phyloP scores from a whole-genome alignment of 495 filamentous ascomycete genomes.

The Bacidia gigantensis region DNA sequence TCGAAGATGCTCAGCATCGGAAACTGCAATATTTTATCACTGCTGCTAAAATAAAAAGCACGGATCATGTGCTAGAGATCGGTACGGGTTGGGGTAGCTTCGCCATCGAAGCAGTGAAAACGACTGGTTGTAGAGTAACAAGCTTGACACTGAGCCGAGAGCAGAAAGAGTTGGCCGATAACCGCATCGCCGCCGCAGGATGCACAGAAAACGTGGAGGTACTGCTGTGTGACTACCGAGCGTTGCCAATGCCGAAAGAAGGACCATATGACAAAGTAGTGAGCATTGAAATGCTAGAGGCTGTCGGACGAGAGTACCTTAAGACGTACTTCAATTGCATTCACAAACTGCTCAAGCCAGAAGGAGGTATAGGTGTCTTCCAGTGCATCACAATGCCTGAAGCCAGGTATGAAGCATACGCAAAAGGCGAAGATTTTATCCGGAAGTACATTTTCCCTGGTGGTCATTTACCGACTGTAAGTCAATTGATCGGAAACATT shows the following conservation, averaged over 20 bases:
- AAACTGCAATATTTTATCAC: constrained; percentile 50
- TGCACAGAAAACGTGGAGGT: constrained; percentile 41
- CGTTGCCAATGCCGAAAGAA: constrained; percentile 32
- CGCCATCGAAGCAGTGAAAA: constrained; percentile 45
- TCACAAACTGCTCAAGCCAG: constrained; percentile 43
- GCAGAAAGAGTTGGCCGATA: constrained; percentile 46
- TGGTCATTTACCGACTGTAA: constrained; percentile 54
- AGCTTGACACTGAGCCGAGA: constrained; percentile 46
- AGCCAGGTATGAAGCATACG: constrained; percentile 29
- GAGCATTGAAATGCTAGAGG: constrained; percentile 65
- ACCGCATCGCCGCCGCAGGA: constrained; percentile 39
- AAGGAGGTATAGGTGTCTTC: constrained; percentile 53
- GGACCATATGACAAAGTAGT: constrained; percentile 53
- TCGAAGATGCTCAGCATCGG: constrained; percentile 49
- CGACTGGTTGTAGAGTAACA: constrained; percentile 48
- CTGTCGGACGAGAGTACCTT: constrained; percentile 51
- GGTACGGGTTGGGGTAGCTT: constrained; percentile 59
- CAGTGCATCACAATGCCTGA: constrained; percentile 70
- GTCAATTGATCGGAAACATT: constrained; percentile 47
- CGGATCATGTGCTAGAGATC: constrained; percentile 55
- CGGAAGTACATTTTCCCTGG: constrained; percentile 63
- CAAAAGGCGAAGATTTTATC: constrained; percentile 44
- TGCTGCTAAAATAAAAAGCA: constrained; percentile 42
- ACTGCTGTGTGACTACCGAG: constrained; percentile 47
- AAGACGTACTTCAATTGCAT: constrained; percentile 47